A percentile compares a stretch with the other conserved stretches of the same genome.
Evolutionary conservation across 352 stramenopile genomes (phyloP).

Genomic region (Globisporangium abappressorium): DNA sequence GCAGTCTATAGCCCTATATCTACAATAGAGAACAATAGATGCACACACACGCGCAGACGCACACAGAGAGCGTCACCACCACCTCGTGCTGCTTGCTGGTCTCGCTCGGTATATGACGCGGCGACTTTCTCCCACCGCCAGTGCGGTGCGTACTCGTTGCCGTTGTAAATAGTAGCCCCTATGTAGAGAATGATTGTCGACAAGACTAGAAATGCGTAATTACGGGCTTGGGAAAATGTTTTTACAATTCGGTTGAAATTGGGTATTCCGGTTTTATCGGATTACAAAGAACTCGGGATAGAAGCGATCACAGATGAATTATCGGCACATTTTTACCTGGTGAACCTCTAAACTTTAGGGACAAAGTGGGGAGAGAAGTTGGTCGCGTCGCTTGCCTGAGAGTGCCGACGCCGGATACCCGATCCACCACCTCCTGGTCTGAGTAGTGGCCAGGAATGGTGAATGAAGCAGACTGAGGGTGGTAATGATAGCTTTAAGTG

Average conservation of each 20-base stretch:
- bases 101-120: constrained; percentile 4
- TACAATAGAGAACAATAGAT: not conserved
- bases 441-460: too few species aligned
- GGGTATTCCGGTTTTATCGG: not conserved
- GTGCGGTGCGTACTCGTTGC: not conserved
- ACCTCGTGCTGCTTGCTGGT: not conserved
- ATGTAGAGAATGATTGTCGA: not conserved
- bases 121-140: constrained; percentile 11
- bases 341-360: too few species aligned
- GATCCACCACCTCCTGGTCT: too few species aligned
- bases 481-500: too few species aligned
- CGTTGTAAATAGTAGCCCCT: not conserved
- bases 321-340: not conserved
- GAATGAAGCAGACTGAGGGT: too few species aligned
- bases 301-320: too few species aligned
- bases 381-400: too few species aligned
- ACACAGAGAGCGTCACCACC: not conserved
- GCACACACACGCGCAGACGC: not conserved
- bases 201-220: not conserved
- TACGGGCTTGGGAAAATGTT: not conserved
- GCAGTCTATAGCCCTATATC: not conserved
- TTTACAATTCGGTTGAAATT: not conserved
- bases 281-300: not conserved
- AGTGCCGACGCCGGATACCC: too few species aligned
- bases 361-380: too few species aligned